Evolutionary conservation across 257 asterid genomes (phyloP), one percentile per base, ranked within the genome.

Genomic region (Solanum etuberosum): DNA sequence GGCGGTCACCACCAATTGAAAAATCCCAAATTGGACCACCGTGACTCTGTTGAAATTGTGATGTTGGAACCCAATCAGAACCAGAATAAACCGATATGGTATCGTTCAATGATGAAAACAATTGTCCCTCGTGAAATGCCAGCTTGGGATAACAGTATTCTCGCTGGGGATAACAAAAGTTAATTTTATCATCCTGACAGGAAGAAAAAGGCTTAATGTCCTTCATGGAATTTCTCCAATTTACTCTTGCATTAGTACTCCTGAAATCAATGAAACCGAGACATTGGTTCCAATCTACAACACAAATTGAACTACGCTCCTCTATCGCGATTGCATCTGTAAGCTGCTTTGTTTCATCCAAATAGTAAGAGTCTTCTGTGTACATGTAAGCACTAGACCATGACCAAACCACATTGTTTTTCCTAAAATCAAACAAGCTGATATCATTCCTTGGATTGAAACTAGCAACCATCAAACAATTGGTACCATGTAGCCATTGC

Each of bases 21-120:
- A 96, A 96, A 89, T 93, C 98, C n/a, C 98, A 95, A 20, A 96
- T 95, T 2, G 98, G 95, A 68, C 98, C 98, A 27, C 98, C 96
- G 31, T 86, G 91, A 31, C 94, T 93, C 43, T 93, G 92, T 54
- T 93, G 71, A 73, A 96, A 81, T 85, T 96, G 89, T 1, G 97
- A 95, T 0, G 98, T 94, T 61, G 94, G 59, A 34, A 94, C 98
- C 94, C 97, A 93, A 63, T 96, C 96, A 2, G 97, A 92, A 4
- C 99, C 99, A 86, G 93, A 92, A 63, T 95, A 94, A 83, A 96
- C 98, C 3, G 97, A 93, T 37, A 96, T 91, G 29, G 91, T 86
- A 42, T 95, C 98, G 37, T 96, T 93, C 99, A 96, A 93, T 2
- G 99, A 96, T 6, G 99, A 95, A 34, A 93, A 94, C 29, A 96